Evolutionary conservation across 2,329 filamentous ascomycete genomes (phyloP), one percentile per base, ranked within the genome.

Genomic region (Immersiporthe knoxdaviesiana): DNA sequence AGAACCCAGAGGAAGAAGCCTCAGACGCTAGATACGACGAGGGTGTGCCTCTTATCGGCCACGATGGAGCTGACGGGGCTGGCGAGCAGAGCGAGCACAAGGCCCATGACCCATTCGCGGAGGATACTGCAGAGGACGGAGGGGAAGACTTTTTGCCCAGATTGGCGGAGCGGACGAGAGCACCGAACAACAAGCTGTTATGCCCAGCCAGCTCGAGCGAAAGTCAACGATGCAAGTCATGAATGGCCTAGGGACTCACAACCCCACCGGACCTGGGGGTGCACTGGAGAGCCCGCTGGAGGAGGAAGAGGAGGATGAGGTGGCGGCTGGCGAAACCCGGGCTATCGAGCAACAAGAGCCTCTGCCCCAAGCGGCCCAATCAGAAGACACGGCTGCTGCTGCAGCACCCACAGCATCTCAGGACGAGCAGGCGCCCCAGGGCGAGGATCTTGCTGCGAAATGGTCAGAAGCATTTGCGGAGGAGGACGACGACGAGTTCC

Each of bases 381-480:
- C 59, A 14, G 67, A 72, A n/a, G 75, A 75, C 37, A 73, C 76
- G 32, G 70, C 75, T 27, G 72, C 74, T 21, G 63, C 74, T 21
- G 63, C 74, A 56, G 47, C 75, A 63, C 60, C 71, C 30, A 69
- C 74, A 63, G 72, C 72, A 18, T 68, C 71, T 52, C 72, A 75
- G 50, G 69, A 70, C 27, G 71, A 75, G n/a, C 70, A 75, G 58
- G 65, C 70, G 72, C 56, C 63, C 71, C 73, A 74, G 6, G 82
- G 86, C 8, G 86, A 90, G 56, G 92, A 95, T 75, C 79, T 96
- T 54, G 91, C 91, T 60, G 92, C 92, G 24, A 90, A 93, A 73
- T 97, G 95, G 92, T 88, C 93, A 72, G 91, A 92, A 61, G 92
- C 93, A 58, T 87, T 97, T 74, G 92, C 83, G 18, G 91, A 92